A percentile compares a stretch with the other conserved stretches of the same genome.
These are phyloP conservation scores for Chrysanthemum lavandulifolium DNA, from an alignment of 129 eudicot genomes.

Conservation along the genomic window DNA sequence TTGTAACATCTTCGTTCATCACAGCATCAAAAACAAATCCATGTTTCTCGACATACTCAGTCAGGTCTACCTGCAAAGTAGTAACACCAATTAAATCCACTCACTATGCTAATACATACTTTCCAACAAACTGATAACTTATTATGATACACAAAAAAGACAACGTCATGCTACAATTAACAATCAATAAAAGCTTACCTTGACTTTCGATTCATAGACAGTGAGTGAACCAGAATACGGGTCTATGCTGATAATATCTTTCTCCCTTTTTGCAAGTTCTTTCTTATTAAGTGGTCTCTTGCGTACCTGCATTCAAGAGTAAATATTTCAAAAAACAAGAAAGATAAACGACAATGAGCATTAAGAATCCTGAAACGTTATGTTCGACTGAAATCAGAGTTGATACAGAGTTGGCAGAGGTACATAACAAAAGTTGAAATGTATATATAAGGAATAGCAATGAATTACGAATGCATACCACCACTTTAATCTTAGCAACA, in stretches of 20 bases:
- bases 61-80: conserved; percentile 61
- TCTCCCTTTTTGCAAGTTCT: conserved; percentile 59
- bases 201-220: conserved; percentile 68
- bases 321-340: background rate
- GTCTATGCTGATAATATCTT: conserved; percentile 57
- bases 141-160: background rate
- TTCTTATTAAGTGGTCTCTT: conserved; percentile 76
- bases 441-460: too few relatives aligned
- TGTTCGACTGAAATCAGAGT: too few relatives aligned
- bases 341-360: background rate
- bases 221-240: conserved; percentile 41
- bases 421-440: too few relatives aligned
- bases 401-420: too few relatives aligned
- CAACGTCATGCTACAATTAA: background rate
- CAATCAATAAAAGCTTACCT: conserved; percentile 30
- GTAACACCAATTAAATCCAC: background rate
- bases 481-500: conserved; percentile 96
- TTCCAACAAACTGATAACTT: background rate
- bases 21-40: conserved; percentile 77
- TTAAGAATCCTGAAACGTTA: background rate
- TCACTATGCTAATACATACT: background rate
- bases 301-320: conserved; percentile 36
- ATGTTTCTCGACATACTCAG: conserved; percentile 75
- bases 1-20: conserved; percentile 58
- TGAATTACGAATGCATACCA: conserved; percentile 28